Conservation (phyloP, 805 yeast species). For the Clavispora santaluciae region DNA sequence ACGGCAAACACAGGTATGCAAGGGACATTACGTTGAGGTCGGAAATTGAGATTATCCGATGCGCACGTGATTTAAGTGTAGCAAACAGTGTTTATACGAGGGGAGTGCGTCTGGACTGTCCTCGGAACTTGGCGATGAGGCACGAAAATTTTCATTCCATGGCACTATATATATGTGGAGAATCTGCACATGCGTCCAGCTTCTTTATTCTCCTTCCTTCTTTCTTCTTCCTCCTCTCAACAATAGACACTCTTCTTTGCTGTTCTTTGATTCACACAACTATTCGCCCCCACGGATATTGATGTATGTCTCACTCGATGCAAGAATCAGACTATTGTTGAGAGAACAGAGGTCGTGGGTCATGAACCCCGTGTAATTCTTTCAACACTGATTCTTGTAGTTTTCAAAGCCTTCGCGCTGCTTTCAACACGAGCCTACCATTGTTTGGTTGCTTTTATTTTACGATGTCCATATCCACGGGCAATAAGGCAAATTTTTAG, state of each 20-base stretch:
- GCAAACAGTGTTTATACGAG: background rate
- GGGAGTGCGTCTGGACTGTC: background rate
- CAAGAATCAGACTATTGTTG: conserved; percentile 11
- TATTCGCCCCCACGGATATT: conserved; percentile 11
- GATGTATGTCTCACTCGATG: conserved; percentile 9
- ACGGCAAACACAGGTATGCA: too few relatives aligned
- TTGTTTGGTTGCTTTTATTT: too few relatives aligned
- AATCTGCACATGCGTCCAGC: conserved; percentile 5
- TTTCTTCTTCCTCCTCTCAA: conserved; percentile 38
- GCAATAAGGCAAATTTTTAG: too few relatives aligned
- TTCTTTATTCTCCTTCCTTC: conserved; percentile 9
- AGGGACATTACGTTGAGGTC: conserved; percentile 11
- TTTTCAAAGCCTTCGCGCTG: too few relatives aligned
- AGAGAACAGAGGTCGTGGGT: conserved; percentile 5
- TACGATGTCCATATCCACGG: too few relatives aligned
- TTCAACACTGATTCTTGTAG: background rate
- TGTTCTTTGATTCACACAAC: conserved; percentile 15
- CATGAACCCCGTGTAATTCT: background rate
- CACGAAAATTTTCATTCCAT: conserved; percentile 5
- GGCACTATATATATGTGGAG: conserved; percentile 12
- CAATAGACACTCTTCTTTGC: conserved; percentile 17
- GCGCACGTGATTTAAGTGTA: background rate
- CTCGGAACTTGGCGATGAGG: conserved; percentile 2
- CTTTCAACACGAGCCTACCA: too few relatives aligned
- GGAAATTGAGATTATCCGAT: background rate